phyloP scores from a whole-genome alignment of 2,329 filamentous ascomycete species.

The Taxawa tesnikishii region DNA sequence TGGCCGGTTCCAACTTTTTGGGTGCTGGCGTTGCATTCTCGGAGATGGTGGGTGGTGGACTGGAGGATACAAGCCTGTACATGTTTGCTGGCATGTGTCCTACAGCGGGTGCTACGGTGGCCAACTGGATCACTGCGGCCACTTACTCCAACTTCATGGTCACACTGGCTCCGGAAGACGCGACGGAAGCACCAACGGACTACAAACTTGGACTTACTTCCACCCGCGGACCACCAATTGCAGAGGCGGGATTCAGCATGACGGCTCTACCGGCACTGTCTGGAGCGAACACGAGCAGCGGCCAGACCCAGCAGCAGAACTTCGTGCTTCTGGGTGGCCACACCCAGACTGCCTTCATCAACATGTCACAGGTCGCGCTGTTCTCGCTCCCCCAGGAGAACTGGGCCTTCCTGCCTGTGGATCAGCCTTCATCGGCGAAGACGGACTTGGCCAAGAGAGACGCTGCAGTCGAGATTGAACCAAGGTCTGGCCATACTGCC shows the following conservation, averaged over 20 bases:
- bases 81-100: constrained; percentile 89
- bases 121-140: constrained; percentile 54
- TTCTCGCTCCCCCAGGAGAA: constrained; percentile 77
- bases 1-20: constrained; percentile 42
- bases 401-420: constrained; percentile 72
- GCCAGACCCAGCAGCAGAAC: constrained; percentile 59
- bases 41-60: constrained; percentile 39
- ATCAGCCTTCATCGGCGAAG: constrained; percentile 30
- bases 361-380: constrained; percentile 82
- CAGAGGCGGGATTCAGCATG: constrained; percentile 78
- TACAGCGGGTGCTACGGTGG: constrained; percentile 24
- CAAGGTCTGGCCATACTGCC: constrained; percentile 79
- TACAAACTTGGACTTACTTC: constrained; percentile 37
- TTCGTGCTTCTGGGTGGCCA: constrained; percentile 80
- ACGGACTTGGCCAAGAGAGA: constrained; percentile 39
- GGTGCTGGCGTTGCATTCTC: constrained; percentile 57
- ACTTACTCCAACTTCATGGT: constrained; percentile 75
- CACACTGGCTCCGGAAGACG: constrained; percentile 41
- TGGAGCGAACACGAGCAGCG: constrained; percentile 50
- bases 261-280: constrained; percentile 61
- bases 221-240: constrained; percentile 52
- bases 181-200: constrained; percentile 22
- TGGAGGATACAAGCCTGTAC: constrained; percentile 49
- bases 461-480: constrained; percentile 45
- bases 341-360: constrained; percentile 72